phyloP scores from a whole-genome alignment of 768 basidiomycete genomes.

The Leccinum uliginosum region DNA sequence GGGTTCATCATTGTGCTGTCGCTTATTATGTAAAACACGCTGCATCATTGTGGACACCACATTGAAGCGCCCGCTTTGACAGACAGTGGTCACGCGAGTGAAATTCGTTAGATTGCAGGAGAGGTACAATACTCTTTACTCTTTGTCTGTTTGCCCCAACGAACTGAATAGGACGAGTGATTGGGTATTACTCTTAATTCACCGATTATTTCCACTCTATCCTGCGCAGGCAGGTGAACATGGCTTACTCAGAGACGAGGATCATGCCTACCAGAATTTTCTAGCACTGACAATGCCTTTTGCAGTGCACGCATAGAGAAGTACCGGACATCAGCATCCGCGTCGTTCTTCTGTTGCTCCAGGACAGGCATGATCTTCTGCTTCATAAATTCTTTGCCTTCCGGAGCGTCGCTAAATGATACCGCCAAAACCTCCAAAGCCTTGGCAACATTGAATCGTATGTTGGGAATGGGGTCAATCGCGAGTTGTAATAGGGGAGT shows the following conservation, averaged over 20 bases:
- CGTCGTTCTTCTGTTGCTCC: constrained; percentile 82
- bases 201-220: constrained; percentile 18
- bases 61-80: background rate
- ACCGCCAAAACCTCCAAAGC: constrained; percentile 84
- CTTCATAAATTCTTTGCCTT: constrained; percentile 72
- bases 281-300: constrained; percentile 37
- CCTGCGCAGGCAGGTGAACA: constrained; percentile 10
- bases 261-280: constrained; percentile 35
- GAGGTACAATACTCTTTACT: constrained; percentile 32
- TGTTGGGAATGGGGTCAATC: constrained; percentile 93
- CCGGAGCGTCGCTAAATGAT: constrained; percentile 56
- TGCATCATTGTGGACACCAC: background rate
- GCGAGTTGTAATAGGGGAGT: constrained; percentile 79
- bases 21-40: background rate
- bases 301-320: constrained; percentile 83
- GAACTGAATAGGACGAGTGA: constrained; percentile 19
- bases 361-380: constrained; percentile 77
- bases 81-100: constrained; percentile 2
- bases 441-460: constrained; percentile 98
- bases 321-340: constrained; percentile 95
- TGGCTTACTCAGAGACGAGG: background rate
- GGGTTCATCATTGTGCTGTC: constrained; percentile 2
- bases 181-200: constrained; percentile 31
- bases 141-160: constrained; percentile 18
- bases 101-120: constrained; percentile 25